These are phyloP conservation scores for Candida dubliniensis DNA, from an alignment of 1,139 yeast species.

Conservation along the genomic window DNA sequence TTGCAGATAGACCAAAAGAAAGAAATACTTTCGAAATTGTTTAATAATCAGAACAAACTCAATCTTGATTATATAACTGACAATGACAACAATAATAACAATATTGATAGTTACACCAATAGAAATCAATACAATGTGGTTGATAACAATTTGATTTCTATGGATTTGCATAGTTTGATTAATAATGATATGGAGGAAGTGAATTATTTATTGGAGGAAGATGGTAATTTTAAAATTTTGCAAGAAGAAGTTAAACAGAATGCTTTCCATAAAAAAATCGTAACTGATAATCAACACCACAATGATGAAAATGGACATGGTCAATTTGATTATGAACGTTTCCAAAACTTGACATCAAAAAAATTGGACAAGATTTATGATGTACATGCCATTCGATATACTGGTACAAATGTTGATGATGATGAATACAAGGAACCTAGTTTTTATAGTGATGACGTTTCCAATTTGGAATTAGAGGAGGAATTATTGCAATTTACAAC, in stretches of 20 bases:
- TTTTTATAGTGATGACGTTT: constrained; percentile 13
- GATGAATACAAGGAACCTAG: constrained; percentile 12
- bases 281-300: background rate
- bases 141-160: background rate
- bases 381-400: constrained; percentile 13
- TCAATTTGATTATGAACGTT: constrained; percentile 26
- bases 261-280: constrained; percentile 4
- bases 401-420: constrained; percentile 14
- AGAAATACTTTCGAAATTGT: constrained; percentile 38
- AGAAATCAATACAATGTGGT: background rate
- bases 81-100: constrained; percentile 26
- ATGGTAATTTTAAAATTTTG: constrained; percentile 30
- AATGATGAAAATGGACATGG: constrained; percentile 3
- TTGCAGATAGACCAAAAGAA: constrained; percentile 45
- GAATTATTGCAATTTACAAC: constrained; percentile 32
- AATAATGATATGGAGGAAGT: constrained; percentile 48
- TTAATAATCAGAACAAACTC: constrained; percentile 40
- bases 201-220: constrained; percentile 33
- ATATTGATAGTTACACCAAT: background rate
- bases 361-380: constrained; percentile 28
- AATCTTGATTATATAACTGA: constrained; percentile 46
- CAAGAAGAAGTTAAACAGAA: constrained; percentile 24
- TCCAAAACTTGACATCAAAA: constrained; percentile 23
- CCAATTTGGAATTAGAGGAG: constrained; percentile 15
- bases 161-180: constrained; percentile 10